phyloP scores from a whole-genome alignment of 2,329 filamentous ascomycete genomes.

The Cladorrhinum sp. region DNA sequence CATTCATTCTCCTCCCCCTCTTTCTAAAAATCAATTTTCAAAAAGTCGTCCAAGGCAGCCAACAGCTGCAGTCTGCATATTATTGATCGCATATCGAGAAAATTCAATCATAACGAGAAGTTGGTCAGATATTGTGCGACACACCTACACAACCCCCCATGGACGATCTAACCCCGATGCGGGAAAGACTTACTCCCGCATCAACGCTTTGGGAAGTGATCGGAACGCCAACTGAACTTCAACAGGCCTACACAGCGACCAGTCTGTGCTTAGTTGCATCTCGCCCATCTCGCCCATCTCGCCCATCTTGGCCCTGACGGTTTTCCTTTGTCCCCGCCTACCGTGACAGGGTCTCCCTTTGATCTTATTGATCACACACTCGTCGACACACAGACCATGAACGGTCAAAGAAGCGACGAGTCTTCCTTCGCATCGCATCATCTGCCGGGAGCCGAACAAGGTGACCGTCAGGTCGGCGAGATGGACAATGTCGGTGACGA shows the following conservation, averaged over 20 bases:
- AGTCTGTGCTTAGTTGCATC: background rate
- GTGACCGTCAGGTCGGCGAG: background rate
- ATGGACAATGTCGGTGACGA: background rate
- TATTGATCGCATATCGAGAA: background rate
- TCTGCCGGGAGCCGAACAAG: too few species aligned
- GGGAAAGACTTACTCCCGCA: background rate
- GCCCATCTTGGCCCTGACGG: background rate
- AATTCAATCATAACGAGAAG: background rate
- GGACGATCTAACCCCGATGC: background rate
- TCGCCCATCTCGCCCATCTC: too few species aligned
- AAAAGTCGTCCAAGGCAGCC: background rate
- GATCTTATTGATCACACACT: background rate
- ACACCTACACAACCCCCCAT: background rate
- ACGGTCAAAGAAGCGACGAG: background rate
- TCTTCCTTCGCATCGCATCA: background rate
- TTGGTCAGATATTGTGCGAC: background rate
- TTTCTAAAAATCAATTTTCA: background rate
- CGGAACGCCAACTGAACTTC: background rate
- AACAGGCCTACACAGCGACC: background rate
- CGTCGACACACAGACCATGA: background rate
- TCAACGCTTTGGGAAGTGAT: conserved; percentile 5
- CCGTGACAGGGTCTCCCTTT: background rate
- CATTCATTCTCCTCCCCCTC: background rate
- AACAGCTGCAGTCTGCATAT: background rate
- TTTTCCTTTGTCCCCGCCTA: background rate